Base-by-base conservation (phyloP, 495 filamentous ascomycete genomes). In the Annulohypoxylon nitens region DNA sequence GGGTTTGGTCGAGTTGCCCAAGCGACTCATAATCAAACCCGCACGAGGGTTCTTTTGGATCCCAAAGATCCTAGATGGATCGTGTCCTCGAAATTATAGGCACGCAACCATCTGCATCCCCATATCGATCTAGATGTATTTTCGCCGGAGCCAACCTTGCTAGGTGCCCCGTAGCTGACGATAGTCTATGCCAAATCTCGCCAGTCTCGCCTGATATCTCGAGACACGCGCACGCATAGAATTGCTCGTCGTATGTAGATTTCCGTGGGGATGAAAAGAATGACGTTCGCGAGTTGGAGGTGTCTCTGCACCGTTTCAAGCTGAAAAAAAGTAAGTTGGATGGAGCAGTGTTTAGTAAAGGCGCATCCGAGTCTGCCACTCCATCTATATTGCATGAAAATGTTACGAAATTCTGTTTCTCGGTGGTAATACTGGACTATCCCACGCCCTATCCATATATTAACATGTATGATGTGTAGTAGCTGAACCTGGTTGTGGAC, bases 181-280 rank as follows among this genome's bases (percentile, higher is more conserved):
- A 73, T 58, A 47, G 60, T 58, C 14, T 45, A 39, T 33, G 45
- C 26, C 20, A 43, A 67, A 47, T 66, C 62, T 67, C 58, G 25
- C 63, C 66, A 70, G 62, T 65, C 69, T 67, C 47, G 67, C 57
- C 62, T 70, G 62, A 70, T 70, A 54, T 60, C 55, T 67, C 51
- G 50, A 70, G 66, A 66, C 34, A 54, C 43, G 14, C 51, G 30
- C 53, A 66, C 54, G 39, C 39, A 7, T n/a, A 2, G 45, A 23
- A 20, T 67, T 58, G 41, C 30, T 12, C 61, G 30, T 47, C 7
- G 23, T 63, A 61, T 48, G 23, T 63, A 61, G 37, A 20, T 37
- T n/a, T 23, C 47, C 34, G 16, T 59, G 55, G 55, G 33, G 41
- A 59, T 55, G 51, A 34, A 8, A 34, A 26, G 51, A 14, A 34